A percentile compares a stretch with the other conserved stretches of the same genome.
phyloP scores from a whole-genome alignment of 768 basidiomycete species.

The Russula earlei region DNA sequence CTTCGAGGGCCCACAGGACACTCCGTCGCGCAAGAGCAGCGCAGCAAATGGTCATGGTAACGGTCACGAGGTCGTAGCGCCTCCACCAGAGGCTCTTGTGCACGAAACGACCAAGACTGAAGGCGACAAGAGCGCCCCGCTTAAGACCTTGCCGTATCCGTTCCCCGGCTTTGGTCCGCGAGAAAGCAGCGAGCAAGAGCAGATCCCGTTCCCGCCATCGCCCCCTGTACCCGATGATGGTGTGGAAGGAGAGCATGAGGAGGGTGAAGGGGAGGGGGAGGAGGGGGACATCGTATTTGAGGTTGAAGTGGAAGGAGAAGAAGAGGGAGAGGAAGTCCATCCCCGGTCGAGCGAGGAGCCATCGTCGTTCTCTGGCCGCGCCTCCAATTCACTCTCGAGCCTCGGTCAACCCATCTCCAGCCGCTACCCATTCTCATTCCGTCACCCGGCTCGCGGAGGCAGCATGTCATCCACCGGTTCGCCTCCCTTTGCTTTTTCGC shows the following conservation, averaged over 20 bases:
- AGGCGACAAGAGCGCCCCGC: conserved; percentile 41
- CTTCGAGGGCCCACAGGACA: conserved; percentile 44
- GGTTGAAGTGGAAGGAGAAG: conserved; percentile 31
- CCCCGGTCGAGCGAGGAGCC: conserved; percentile 33
- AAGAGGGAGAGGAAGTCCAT: conserved; percentile 24
- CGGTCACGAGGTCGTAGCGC: conserved; percentile 8
- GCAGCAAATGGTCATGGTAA: conserved; percentile 17
- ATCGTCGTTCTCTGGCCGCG: conserved; percentile 52
- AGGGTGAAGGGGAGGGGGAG: conserved; percentile 22
- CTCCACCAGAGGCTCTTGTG: conserved; percentile 33
- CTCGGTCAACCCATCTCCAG: conserved; percentile 68
- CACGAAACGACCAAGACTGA: conserved; percentile 21
- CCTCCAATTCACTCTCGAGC: conserved; percentile 60
- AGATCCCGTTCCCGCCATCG: conserved; percentile 72
- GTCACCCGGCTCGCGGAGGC: conserved; percentile 41
- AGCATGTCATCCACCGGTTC: conserved; percentile 33
- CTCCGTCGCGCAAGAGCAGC: conserved; percentile 21
- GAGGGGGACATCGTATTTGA: conserved; percentile 27
- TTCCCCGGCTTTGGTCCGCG: conserved; percentile 56
- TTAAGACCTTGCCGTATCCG: conserved; percentile 57
- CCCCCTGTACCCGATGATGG: conserved; percentile 35
- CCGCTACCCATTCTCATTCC: conserved; percentile 62
- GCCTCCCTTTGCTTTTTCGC: conserved; percentile 22
- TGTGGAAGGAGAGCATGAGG: conserved; percentile 20
- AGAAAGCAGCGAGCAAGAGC: conserved; percentile 39